Percentiles rank a stretch among this genome's conserved stretches.
Conservation (phyloP, 345 rosid genomes). For the Stellera chamaejasme region DNA sequence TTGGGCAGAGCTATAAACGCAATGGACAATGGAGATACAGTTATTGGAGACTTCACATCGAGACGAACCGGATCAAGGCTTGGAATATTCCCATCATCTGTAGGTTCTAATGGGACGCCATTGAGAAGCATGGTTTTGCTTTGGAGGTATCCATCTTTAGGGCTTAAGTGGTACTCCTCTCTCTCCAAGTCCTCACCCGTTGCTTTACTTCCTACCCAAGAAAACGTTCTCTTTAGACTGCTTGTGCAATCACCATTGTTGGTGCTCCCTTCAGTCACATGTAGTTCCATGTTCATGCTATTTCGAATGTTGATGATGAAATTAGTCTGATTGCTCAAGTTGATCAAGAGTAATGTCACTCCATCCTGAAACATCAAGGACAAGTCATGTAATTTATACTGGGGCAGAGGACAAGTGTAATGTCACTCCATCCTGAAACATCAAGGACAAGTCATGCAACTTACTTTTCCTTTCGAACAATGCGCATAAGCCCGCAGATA, state of each 20-base stretch:
- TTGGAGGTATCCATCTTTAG: conserved; percentile 48
- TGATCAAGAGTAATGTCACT: conserved; percentile 70
- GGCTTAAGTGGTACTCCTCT: conserved; percentile 90
- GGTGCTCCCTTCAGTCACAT: conserved; percentile 7
- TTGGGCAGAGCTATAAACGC: conserved; percentile 71
- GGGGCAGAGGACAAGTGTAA: no score
- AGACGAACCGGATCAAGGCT: conserved; percentile 43
- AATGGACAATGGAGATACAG: conserved; percentile 49
- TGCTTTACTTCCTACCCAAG: conserved; percentile 55
- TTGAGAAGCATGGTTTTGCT: conserved; percentile 74
- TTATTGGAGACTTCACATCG: conserved; percentile 38
- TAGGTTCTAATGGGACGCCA: conserved; percentile 54
- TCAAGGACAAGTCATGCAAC: conserved; percentile 12
- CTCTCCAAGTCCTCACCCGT: conserved; percentile 31
- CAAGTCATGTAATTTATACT: no score
- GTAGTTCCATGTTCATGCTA: conserved; percentile 29
- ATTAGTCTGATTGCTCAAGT: conserved; percentile 59
- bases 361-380: conserved; percentile 42
- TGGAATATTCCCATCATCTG: conserved; percentile 48
- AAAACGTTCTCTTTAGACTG: conserved; percentile 46
- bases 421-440: no score
- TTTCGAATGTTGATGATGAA: conserved; percentile 39
- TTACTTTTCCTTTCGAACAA: conserved; percentile 93
- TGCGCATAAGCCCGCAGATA: conserved; percentile 76
- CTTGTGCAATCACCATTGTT: conserved; percentile 25